A percentile compares a stretch with the other conserved stretches of the same genome.
Conservation (phyloP, 805 yeast genomes). For the Ogataea pilisensis region DNA sequence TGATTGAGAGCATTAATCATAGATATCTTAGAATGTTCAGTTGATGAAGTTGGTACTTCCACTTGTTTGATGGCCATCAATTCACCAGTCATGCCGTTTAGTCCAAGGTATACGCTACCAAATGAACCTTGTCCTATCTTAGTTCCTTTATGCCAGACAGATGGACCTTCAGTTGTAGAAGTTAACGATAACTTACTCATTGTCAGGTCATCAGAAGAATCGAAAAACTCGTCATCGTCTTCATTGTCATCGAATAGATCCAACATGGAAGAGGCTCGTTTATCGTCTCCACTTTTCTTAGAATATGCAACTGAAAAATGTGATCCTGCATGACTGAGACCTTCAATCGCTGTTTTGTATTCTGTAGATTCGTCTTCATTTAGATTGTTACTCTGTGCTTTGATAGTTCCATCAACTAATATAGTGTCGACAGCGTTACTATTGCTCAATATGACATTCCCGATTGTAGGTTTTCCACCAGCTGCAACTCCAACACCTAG, state of each 20-base stretch:
- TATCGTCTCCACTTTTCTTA: conserved; percentile 6
- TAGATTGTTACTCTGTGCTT: conserved; percentile 3
- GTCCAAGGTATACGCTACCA: conserved; percentile 89
- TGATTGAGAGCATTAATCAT: conserved; percentile 80
- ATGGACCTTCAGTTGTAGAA: conserved; percentile 48
- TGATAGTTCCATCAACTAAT: conserved; percentile 19
- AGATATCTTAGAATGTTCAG: conserved; percentile 27
- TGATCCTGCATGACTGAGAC: conserved; percentile 3
- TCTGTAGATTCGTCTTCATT: background rate
- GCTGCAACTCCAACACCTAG: conserved; percentile 27
- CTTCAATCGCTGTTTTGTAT: conserved; percentile 1
- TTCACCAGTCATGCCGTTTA: conserved; percentile 90
- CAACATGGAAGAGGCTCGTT: conserved; percentile 38
- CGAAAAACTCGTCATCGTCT: conserved; percentile 32
- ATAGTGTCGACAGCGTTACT: conserved; percentile 51
- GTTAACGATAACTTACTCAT: conserved; percentile 23
- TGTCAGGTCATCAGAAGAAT: conserved; percentile 37
- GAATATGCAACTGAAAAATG: conserved; percentile 21
- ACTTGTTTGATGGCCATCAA: conserved; percentile 97
- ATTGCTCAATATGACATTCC: conserved; percentile 57
- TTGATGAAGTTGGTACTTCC: conserved; percentile 46
- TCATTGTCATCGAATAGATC: conserved; percentile 43
- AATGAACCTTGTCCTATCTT: conserved; percentile 92
- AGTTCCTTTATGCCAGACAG: conserved; percentile 90
- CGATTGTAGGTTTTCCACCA: conserved; percentile 46